These are phyloP conservation scores for Ophiostoma populinum DNA, from an alignment of 2,329 filamentous ascomycete genomes.

Conservation along the genomic window DNA sequence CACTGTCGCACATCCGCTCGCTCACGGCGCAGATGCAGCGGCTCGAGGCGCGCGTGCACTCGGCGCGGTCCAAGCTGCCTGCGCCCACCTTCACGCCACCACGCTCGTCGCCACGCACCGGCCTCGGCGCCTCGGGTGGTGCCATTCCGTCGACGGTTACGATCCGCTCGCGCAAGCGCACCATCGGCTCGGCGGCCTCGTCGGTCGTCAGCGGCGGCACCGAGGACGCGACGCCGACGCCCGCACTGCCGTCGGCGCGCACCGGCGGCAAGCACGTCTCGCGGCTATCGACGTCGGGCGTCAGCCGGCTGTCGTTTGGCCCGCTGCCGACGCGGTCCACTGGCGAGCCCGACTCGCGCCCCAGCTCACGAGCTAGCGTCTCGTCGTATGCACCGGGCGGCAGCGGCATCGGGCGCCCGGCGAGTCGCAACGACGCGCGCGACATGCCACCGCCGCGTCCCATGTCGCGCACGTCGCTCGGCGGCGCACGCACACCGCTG, in stretches of 20 bases:
- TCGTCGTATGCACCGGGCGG: constrained; percentile 33
- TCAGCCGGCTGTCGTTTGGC: constrained; percentile 46
- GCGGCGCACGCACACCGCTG: constrained; percentile 45
- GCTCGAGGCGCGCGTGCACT: constrained; percentile 83
- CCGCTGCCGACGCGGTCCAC: constrained; percentile 35
- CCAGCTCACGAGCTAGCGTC: constrained; percentile 55
- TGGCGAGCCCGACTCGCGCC: constrained; percentile 33
- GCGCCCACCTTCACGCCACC: constrained; percentile 65
- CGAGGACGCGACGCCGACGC: constrained; percentile 33
- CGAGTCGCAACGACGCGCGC: constrained; percentile 25
- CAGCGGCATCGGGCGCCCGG: constrained; percentile 25
- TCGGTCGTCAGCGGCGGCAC: constrained; percentile 18
- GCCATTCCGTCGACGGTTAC: constrained; percentile 40
- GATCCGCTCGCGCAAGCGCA: constrained; percentile 53
- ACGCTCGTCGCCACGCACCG: constrained; percentile 53
- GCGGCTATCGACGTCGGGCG: constrained; percentile 42
- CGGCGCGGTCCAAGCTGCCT: constrained; percentile 78
- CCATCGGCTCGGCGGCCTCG: constrained; percentile 36
- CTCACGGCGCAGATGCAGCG: constrained; percentile 96
- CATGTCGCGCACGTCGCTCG: constrained; percentile 45
- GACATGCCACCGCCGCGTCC: constrained; percentile 39
- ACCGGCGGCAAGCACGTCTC: constrained; percentile 29
- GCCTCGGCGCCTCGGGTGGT: constrained; percentile 19
- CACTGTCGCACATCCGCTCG: constrained; percentile 79
- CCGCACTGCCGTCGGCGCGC: constrained; percentile 18